Evolutionary conservation across 2,329 filamentous ascomycete genomes (phyloP).

Genomic region (Magnaporthiopsis poae): DNA sequence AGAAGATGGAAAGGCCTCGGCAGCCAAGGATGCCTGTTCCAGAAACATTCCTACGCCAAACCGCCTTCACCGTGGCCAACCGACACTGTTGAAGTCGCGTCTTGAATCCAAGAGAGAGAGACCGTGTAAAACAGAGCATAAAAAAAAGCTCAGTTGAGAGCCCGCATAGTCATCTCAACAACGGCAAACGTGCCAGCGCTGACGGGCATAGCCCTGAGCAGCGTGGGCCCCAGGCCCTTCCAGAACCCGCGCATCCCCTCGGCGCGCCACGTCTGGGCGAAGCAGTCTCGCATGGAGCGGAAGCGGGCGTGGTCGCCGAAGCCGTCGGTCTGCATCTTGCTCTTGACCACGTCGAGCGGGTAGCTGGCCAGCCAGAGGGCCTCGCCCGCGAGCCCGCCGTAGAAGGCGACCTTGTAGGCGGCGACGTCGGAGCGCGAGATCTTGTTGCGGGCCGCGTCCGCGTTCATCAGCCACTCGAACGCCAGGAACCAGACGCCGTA

Average conservation of each 20-base stretch:
- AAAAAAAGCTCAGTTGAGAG: conserved; percentile 33
- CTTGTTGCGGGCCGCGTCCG: conserved; percentile 68
- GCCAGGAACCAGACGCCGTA: conserved; percentile 93
- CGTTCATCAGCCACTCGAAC: conserved; percentile 95
- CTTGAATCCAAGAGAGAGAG: neutral
- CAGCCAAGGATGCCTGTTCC: neutral
- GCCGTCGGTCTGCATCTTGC: conserved; percentile 97
- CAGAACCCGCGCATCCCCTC: conserved; percentile 83
- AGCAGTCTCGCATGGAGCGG: conserved; percentile 78
- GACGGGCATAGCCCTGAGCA: conserved; percentile 92
- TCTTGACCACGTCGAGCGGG: conserved; percentile 95
- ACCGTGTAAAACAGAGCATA: neutral
- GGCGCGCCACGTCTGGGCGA: conserved; percentile 65
- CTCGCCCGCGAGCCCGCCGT: conserved; percentile 89
- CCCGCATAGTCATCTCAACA: conserved; percentile 56
- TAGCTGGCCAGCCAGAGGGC: conserved; percentile 88
- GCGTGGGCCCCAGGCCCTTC: conserved; percentile 83
- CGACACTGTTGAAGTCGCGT: neutral
- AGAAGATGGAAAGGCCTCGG: neutral
- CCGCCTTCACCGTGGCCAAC: neutral
- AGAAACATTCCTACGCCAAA: neutral
- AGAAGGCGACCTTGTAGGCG: conserved; percentile 76
- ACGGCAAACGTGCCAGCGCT: conserved; percentile 96
- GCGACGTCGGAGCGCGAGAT: conserved; percentile 69
- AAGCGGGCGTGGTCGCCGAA: conserved; percentile 65